These are phyloP conservation scores for Aspergillus costaricaensis DNA, from an alignment of 2,329 filamentous ascomycete genomes.

Conservation along the genomic window DNA sequence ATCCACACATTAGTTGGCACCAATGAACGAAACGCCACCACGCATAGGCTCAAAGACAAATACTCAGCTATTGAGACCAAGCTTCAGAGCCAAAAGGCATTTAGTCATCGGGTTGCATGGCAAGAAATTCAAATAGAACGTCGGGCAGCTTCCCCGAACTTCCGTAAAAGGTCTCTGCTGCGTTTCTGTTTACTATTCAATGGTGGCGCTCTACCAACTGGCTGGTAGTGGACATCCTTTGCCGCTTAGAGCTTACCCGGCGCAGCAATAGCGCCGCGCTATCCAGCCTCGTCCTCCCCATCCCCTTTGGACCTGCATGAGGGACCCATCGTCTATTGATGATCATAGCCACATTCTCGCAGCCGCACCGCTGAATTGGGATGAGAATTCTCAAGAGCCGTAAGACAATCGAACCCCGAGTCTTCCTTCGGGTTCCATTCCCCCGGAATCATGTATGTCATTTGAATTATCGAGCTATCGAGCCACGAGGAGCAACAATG, in stretches of 20 bases:
- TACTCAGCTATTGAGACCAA: neutral
- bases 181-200: neutral
- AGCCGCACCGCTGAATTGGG: neutral
- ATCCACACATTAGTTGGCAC: neutral
- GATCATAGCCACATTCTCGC: conserved; percentile 2
- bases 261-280: conserved; percentile 7
- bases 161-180: neutral
- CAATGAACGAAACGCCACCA: neutral
- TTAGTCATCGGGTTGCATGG: neutral
- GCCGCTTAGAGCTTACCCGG: conserved; percentile 4
- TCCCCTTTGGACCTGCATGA: conserved; percentile 6
- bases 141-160: neutral
- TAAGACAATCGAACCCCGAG: neutral
- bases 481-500: neutral
- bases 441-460: conserved; percentile 5
- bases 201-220: conserved; percentile 6
- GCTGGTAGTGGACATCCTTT: conserved; percentile 8
- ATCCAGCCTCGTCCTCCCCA: neutral
- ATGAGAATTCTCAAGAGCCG: neutral
- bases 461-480: neutral
- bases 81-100: neutral
- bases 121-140: neutral
- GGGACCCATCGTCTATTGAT: conserved; percentile 5
- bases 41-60: neutral
- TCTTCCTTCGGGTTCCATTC: neutral